A percentile compares a stretch with the other conserved stretches of the same genome.
These are phyloP conservation scores for Blastobotrys apis DNA, from an alignment of 1,139 yeast genomes.

Conservation along the genomic window DNA sequence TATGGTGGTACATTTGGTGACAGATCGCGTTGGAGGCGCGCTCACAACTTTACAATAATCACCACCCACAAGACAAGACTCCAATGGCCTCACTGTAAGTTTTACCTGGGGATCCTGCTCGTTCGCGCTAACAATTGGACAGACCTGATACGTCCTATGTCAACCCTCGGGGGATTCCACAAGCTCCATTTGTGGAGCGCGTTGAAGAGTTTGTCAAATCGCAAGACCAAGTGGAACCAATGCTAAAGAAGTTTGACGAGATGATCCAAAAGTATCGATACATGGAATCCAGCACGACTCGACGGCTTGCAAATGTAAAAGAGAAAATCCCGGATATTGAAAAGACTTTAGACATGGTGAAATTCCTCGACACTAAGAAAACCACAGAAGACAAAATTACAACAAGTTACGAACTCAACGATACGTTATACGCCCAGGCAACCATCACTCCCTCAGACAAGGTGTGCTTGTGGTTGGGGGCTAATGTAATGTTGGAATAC, in stretches of 20 bases:
- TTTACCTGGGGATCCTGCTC: too few species aligned
- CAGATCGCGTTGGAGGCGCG: too few species aligned
- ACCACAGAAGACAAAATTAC: constrained; percentile 46
- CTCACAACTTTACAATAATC: too few species aligned
- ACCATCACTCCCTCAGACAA: constrained; percentile 54
- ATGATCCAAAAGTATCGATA: constrained; percentile 74
- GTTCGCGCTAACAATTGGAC: too few species aligned
- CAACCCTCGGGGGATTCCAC: constrained; percentile 93
- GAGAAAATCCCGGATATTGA: constrained; percentile 85
- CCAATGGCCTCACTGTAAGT: not conserved
- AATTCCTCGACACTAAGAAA: constrained; percentile 50
- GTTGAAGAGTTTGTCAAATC: constrained; percentile 70
- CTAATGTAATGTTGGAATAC: constrained; percentile 95
- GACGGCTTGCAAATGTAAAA: constrained; percentile 62
- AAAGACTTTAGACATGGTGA: constrained; percentile 72
- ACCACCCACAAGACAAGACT: too few species aligned
- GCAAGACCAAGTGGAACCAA: constrained; percentile 65
- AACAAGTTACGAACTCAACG: constrained; percentile 85
- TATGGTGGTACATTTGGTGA: too few species aligned
- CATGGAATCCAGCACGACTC: constrained; percentile 70
- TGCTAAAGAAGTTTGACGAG: constrained; percentile 71
- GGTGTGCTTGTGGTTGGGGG: constrained; percentile 93
- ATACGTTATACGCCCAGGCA: constrained; percentile 85
- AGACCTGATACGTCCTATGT: constrained; percentile 21
- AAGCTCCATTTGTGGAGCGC: constrained; percentile 88